Percentiles rank a stretch among this genome's conserved stretches.
Evolutionary conservation across 176 grass and related monocot species (phyloP).

Genomic region (Olyra latifolia): DNA sequence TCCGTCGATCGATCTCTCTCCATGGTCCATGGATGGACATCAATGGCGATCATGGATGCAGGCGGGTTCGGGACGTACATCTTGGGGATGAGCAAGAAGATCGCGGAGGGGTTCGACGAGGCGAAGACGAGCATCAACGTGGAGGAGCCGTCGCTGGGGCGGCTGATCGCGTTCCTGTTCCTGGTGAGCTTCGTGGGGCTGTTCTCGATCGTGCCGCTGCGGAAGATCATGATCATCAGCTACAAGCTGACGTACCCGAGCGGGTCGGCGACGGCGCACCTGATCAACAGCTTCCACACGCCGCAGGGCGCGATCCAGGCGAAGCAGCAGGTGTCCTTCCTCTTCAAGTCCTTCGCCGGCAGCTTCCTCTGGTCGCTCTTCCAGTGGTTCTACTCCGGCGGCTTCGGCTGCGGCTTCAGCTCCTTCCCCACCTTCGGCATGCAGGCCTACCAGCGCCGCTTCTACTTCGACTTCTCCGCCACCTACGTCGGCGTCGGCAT

Average conservation of each 20-base stretch:
- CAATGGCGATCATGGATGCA: background rate
- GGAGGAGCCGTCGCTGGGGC: slow-evolving; percentile 41
- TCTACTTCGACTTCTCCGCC: slow-evolving; percentile 73
- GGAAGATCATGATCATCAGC: slow-evolving; percentile 55
- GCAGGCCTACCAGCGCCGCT: slow-evolving; percentile 39
- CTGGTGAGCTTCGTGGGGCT: slow-evolving; percentile 50
- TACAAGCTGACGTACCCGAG: slow-evolving; percentile 62
- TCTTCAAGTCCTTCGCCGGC: slow-evolving; percentile 56
- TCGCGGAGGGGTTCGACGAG: slow-evolving; percentile 48
- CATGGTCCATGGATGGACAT: too few relatives aligned
- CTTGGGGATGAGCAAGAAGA: slow-evolving; percentile 53
- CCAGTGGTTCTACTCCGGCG: slow-evolving; percentile 60
- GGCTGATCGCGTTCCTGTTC: slow-evolving; percentile 57
- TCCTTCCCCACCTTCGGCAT: slow-evolving; percentile 62
- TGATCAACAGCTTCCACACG: slow-evolving; percentile 78
- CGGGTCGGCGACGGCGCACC: slow-evolving; percentile 56
- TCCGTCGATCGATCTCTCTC: too few relatives aligned
- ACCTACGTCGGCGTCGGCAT: slow-evolving; percentile 65
- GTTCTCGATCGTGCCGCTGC: slow-evolving; percentile 37
- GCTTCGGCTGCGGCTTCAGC: slow-evolving; percentile 36
- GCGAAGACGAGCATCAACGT: slow-evolving; percentile 48
- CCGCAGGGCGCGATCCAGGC: slow-evolving; percentile 54
- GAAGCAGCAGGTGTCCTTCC: slow-evolving; percentile 48
- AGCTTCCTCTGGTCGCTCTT: slow-evolving; percentile 67
- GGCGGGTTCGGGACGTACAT: slow-evolving; percentile 60